Evolutionary conservation across 306 rosid genomes (phyloP), one percentile per base, ranked within the genome.

Genomic region (Pyrus betulifolia): DNA sequence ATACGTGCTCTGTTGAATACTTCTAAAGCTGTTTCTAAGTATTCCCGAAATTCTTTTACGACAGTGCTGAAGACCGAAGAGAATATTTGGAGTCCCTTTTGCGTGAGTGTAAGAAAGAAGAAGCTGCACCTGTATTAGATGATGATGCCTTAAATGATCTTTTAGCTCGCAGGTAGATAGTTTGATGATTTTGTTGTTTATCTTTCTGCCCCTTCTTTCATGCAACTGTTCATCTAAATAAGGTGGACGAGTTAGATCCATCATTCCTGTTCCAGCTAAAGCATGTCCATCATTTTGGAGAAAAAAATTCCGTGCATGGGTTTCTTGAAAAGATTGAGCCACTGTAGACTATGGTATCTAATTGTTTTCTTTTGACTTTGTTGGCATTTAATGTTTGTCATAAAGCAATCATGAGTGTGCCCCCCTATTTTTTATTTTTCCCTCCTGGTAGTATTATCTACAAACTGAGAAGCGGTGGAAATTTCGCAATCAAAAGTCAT

Each of bases 11-110:
- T 88, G 30, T 64, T 78, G 14, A 27, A 25, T 54, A 12, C 40
- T 62, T 86, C 70, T 15, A 66, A 74, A 46, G 55, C 74, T 74
- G 73, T 64, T 77, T 8, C n/a, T 61, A 65, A 82, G 58, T 40
- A 42, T 81, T 73, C 71, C 67, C 79, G 76, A 78, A 45, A 40
- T 55, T 33, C 86, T 66, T 87, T 76, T 82, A 67, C 70, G 78
- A 82, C 86, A 96, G 99, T 85, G 98, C 99, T 76, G 99, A 91
- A 85, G 99, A 96, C 84, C 93, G 99, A 74, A 88, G 98, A 84
- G 98, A 96, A 85, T 96, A 96, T 89, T 79, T 96, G 88, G 99
- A 96, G 81, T 75, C 99, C 28, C 98, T 96, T 78, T 86, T 96
- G 72, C 96, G 99, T 12, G 99, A 96, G 88, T 83, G 88, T 86